Evolutionary conservation across 2,329 filamentous ascomycete species (phyloP), one percentile per base, ranked within the genome.

Genomic region (Claviceps capensis): DNA sequence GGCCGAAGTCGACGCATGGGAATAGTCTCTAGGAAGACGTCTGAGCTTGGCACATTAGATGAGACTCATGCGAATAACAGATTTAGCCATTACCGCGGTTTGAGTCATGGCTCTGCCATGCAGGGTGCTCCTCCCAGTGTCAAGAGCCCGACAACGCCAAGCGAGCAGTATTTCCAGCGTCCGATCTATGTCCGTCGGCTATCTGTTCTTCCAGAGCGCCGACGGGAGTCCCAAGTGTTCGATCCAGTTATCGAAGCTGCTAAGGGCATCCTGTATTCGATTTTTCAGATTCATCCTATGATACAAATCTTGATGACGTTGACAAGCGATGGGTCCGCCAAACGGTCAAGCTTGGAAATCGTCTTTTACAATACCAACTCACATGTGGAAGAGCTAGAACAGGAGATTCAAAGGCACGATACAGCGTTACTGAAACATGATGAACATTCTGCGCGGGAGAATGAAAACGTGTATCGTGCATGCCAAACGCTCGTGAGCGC

Each of bases 51-150:
- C 40, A 83, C 80, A 0, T 68, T 84, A 16, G 79, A 83, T 52
- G 81, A 84, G 61, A 75, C 70, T 8, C 75, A 81, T 58, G 74
- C 69, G n/a, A 79, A 77, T 58, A 82, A 83, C 56, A 75, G 81
- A 22, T 81, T 82, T 61, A 83, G 80, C 58, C 81, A 84, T 61
- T 83, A 82, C 56, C 76, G 81, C 49, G 81, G 81, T 14, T 69
- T 84, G 40, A 84, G 81, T 56, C 80, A 84, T 56, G 81, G 81
- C n/a, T 84, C 81, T 34, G 82, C 81, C 6, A 83, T 84, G 77
- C 77, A 79, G 55, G 76, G 74, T 19, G 70, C 67, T 38, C 65
- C 69, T n/a, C 60, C 63, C 41, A 59, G 59, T 2, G 66, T 63
- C 30, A 73, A 74, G 55, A 82, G 78, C 57, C 79, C 80, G n/a